Conservation (phyloP, 805 yeast species). For the Metschnikowia corniflorae region DNA sequence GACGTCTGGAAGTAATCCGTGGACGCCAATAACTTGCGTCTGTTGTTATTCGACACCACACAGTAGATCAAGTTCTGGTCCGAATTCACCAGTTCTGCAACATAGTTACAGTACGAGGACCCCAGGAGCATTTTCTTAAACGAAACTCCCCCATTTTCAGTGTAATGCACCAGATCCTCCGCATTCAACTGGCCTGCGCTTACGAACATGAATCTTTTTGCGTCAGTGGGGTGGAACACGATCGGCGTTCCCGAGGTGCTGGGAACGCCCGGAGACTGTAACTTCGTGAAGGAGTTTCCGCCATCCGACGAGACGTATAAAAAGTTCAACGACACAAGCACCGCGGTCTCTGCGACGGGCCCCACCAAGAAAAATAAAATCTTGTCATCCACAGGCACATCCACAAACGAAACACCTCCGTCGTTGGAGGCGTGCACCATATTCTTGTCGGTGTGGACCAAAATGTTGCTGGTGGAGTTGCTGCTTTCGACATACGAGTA, state of each 20-base stretch:
- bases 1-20: conserved; percentile 48
- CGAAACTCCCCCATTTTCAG: conserved; percentile 63
- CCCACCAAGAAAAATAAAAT: conserved; percentile 60
- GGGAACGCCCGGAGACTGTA: conserved; percentile 43
- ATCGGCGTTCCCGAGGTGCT: conserved; percentile 37
- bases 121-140: conserved; percentile 55
- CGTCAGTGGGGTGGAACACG: conserved; percentile 58
- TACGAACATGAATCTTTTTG: conserved; percentile 62
- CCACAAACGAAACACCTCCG: conserved; percentile 54
- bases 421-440: conserved; percentile 65
- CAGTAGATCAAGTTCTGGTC: conserved; percentile 59
- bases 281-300: conserved; percentile 51
- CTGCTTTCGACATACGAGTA: conserved; percentile 49
- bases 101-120: conserved; percentile 63
- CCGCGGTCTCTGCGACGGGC: conserved; percentile 52
- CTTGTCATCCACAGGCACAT: conserved; percentile 36
- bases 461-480: conserved; percentile 35
- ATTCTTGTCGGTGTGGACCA: conserved; percentile 53
- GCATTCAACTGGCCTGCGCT: conserved; percentile 59
- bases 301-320: conserved; percentile 66
- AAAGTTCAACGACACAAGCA: conserved; percentile 48
- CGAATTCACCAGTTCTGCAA: conserved; percentile 49
- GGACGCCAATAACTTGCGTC: conserved; percentile 42
- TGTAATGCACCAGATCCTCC: conserved; percentile 57
- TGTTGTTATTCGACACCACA: conserved; percentile 40